These are phyloP conservation scores for Coemansia furcata DNA, from an alignment of 192 early-diverging fungal genomes.

Conservation along the genomic window DNA sequence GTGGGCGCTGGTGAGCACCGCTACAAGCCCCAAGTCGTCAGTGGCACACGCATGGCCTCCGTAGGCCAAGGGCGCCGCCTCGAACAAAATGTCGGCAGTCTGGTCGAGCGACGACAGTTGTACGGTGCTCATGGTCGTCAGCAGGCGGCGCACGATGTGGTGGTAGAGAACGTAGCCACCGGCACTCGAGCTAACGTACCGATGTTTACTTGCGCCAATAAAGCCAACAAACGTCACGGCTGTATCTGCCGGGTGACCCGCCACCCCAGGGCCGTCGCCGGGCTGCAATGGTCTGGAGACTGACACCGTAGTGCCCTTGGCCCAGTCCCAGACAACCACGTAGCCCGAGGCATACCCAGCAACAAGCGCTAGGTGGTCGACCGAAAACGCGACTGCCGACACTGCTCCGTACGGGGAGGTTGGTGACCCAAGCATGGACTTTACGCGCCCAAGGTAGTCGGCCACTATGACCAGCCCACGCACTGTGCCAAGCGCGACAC, in stretches of 20 bases:
- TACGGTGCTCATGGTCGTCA: slow-evolving; percentile 46
- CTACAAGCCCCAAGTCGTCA: slow-evolving; percentile 47
- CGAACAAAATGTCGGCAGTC: slow-evolving; percentile 21
- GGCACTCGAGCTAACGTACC: slow-evolving; percentile 46
- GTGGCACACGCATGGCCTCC: slow-evolving; percentile 21
- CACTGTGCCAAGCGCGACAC: slow-evolving; percentile 42
- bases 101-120: slow-evolving; percentile 6
- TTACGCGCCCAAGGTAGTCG: slow-evolving; percentile 47
- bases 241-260: slow-evolving; percentile 29
- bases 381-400: slow-evolving; percentile 42
- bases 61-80: slow-evolving; percentile 24
- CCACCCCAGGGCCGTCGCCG: slow-evolving; percentile 21
- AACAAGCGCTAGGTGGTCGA: slow-evolving; percentile 29
- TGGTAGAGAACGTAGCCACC: slow-evolving; percentile 44
- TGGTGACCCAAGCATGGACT: slow-evolving; percentile 16
- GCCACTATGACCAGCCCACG: slow-evolving; percentile 25
- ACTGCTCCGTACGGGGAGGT: slow-evolving; percentile 32
- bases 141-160: slow-evolving; percentile 44
- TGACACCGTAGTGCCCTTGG: slow-evolving; percentile 27
- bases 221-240: slow-evolving; percentile 41
- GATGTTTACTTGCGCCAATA: slow-evolving; percentile 45
- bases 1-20: slow-evolving; percentile 29
- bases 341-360: slow-evolving; percentile 42
- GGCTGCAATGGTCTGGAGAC: slow-evolving; percentile 37
- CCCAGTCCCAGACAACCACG: slow-evolving; percentile 52